Base-by-base conservation (phyloP, 805 yeast genomes). In the Metschnikowia chrysomelidarum region DNA sequence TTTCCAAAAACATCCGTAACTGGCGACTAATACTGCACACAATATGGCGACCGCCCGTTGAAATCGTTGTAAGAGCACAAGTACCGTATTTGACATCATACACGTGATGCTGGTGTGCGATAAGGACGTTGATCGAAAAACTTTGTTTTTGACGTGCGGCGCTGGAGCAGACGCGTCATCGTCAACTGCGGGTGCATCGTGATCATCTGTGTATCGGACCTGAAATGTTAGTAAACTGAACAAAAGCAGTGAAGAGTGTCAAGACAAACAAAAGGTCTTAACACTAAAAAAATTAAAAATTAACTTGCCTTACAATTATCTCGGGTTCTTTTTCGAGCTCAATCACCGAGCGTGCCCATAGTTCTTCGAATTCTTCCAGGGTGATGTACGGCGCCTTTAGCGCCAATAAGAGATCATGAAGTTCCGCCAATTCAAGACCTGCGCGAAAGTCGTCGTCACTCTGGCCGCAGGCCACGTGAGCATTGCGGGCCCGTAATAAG, bases 301-400 rank as follows among this genome's bases (percentile, higher is more conserved):
- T 38, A 73, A 80, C 86, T 73, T 79, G 85, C 85, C 93, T 81
- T 75, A 83, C 82, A 62, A 73, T 77, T 55, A 82, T 71, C 57
- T 79, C 86, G 27, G 84, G 81, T 62, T 81, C 83, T 37, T 66
- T 69, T 43, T 76, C 75, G 44, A 87, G 69, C 49, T 78, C 81
- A 22, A 64, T 55, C 2, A 79, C 53, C n/a, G 81, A 81, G 48
- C 76, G 73, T 17, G 54, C 53, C 95, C 95, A 87, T 40, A 84
- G 68, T 40, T 77, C 82, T 46, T 82, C 82, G 56, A 83, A 85
- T 44, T 86, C 93, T 22, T 76, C 78, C 36, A 69, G 75, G 1
- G 71, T 58, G 36, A 71, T 72, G 34, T 67, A 65, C 2, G 70
- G 69, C 7, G 74, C 75, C 44, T 68, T 67, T 59, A 68, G 57